Percentiles rank a stretch among this genome's conserved stretches.
These are phyloP conservation scores for Acanthamoeba triangularis DNA, from an alignment of 208 protist genomes.

Conservation along the genomic window DNA sequence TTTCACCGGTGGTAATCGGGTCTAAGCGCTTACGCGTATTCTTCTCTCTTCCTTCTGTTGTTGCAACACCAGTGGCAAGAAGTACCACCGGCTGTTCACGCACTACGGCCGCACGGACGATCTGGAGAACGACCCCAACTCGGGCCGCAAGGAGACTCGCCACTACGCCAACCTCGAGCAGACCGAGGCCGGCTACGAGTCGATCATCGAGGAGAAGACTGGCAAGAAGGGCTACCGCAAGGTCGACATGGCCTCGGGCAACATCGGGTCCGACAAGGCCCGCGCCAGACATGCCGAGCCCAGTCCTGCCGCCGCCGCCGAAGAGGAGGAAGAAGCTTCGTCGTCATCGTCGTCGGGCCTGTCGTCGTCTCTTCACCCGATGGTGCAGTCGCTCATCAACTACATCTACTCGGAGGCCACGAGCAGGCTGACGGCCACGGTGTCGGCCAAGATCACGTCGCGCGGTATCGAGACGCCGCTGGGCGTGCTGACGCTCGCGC, in stretches of 20 bases:
- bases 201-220: constrained; percentile 62
- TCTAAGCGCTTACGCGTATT: neutral
- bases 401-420: constrained; percentile 62
- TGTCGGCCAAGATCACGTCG: constrained; percentile 33
- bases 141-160: constrained; percentile 27
- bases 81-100: constrained; percentile 44
- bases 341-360: neutral
- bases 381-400: constrained; percentile 18
- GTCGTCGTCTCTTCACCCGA: neutral
- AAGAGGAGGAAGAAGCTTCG: neutral
- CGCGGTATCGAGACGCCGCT: constrained; percentile 70
- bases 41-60: neutral
- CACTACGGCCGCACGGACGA: constrained; percentile 62
- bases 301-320: neutral
- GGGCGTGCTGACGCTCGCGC: constrained; percentile 60
- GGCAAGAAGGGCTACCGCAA: constrained; percentile 68
- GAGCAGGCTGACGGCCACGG: constrained; percentile 29
- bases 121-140: constrained; percentile 28
- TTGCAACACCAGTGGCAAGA: constrained; percentile 34
- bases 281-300: neutral
- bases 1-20: no score
- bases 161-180: constrained; percentile 28
- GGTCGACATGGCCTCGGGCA: constrained; percentile 63
- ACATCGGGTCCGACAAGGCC: constrained; percentile 41
- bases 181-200: constrained; percentile 24